Base-by-base conservation (phyloP, 2,329 filamentous ascomycete genomes). In the Pestalotiopsis sp. region DNA sequence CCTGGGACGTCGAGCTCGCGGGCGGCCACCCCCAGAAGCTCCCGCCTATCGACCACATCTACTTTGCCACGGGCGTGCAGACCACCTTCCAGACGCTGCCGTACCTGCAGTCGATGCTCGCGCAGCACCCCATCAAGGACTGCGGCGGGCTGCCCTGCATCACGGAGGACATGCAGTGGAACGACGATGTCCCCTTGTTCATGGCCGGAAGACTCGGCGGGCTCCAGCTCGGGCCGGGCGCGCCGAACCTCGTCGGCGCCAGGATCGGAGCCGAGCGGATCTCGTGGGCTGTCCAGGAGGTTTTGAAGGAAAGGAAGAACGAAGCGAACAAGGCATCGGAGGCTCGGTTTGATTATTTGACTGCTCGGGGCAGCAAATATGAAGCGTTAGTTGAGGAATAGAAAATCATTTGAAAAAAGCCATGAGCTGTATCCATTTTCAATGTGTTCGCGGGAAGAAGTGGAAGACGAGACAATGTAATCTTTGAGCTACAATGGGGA, bases 81-180 rank as follows among this genome's bases (percentile, higher is more conserved):
- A 87, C 89, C 0, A 85, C 94, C 71, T 87, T 93, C 31, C 75
- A 80, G 1, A 83, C 83, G 2, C 82, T 94, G 25, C 86, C 90
- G 0, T 89, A 90, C 68, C 80, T 95, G 13, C 80, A 88, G 68
- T 86, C 82, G 0, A 87, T 95, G 75, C 79, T 87, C 9, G 71
- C 81, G 3, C 84, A 89, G 20, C 83, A 91, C 70, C 92, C 91
- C 0, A 85, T 95, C 41, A 79, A 88, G 17, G 85, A 83, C 0
- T 84, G 88, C 27, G 89, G 89, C 4, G 93, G 93, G 0, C 81
- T 94, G 23, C 93, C 93, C 0, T 93, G 91, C 71, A 78, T 95
- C 65, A 95, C 87, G 2, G 88, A 95, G 57, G 92, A 95, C 73
- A 81, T 95, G 70, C 91, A 91, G 85, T 95, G 92, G 93, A 84